These are phyloP conservation scores for Dactylellina leptospora DNA, from an alignment of 2,329 filamentous ascomycete genomes.

Conservation along the genomic window DNA sequence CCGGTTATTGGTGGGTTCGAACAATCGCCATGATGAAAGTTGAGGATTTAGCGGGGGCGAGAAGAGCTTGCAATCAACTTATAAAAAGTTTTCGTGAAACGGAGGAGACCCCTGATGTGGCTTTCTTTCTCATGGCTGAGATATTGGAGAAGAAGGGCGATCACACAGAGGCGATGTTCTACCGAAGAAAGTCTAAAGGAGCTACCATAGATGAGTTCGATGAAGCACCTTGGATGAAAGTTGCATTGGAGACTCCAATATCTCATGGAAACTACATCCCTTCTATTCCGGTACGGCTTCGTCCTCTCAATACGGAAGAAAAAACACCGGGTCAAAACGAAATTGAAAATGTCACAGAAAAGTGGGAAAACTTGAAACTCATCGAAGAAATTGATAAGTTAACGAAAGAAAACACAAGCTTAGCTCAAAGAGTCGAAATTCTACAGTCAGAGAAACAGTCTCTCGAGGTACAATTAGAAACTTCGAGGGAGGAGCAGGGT, in stretches of 20 bases:
- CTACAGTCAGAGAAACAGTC: too few relatives aligned
- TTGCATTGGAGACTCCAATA: neutral
- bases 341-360: too few relatives aligned
- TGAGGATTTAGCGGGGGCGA: neutral
- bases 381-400: too few relatives aligned
- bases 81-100: neutral
- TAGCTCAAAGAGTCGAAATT: too few relatives aligned
- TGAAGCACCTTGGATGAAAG: neutral
- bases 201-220: neutral
- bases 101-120: neutral
- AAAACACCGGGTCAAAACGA: too few relatives aligned
- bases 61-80: neutral
- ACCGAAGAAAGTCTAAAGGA: neutral
- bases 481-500: too few relatives aligned
- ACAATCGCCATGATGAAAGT: neutral
- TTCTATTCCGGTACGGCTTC: too few relatives aligned
- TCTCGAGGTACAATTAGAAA: too few relatives aligned
- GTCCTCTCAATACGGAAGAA: too few relatives aligned
- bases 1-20: neutral
- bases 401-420: too few relatives aligned
- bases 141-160: neutral
- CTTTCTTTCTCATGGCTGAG: constrained; percentile 8
- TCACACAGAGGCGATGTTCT: constrained; percentile 4
- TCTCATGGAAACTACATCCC: too few relatives aligned
- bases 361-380: too few relatives aligned